Evolutionary conservation across 2,329 filamentous ascomycete genomes (phyloP), one percentile per base, ranked within the genome.

Genomic region (Epicoccum sorghinum): DNA sequence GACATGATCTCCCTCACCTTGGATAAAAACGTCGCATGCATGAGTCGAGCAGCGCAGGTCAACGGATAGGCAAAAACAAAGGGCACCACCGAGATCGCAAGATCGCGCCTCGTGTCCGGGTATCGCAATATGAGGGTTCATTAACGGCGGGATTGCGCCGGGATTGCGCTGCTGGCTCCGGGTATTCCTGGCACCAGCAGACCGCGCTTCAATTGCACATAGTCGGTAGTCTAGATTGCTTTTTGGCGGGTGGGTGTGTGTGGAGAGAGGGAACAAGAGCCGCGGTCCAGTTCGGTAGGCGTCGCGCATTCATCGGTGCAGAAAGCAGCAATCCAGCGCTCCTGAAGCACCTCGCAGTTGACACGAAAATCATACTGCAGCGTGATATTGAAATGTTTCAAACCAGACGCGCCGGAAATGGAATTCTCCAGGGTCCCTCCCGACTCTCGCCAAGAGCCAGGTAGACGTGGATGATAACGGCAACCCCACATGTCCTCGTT

Each of bases 301-400:
- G 27, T 29, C 39, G 35, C 22, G 23, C 12, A 27, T 25, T 25
- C 40, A 18, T 1, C 22, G 30, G 13, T 9, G 14, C n/a, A 13
- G 32, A 12, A n/a, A 5, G 22, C 9, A 25, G 37, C 8, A 23
- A 22, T n/a, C n/a, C 18, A 4, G 27, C 29, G 12, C 37, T 40
- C 18, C 18, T 18, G 18, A 18, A 18, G 18, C 18, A 18, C 18
- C 18, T 18, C 18, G 18, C 18, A 18, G 18, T 18, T 18, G 18
- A 18, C 23, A 25, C 36, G 48, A 40, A 36, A 39, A 35, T 14
- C 41, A 35, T 27, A 22, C 32, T 46, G 41, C 33, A 44, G 22
- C 9, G 36, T 37, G 45, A 55, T 55, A 55, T 54, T n/a, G 45
- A 44, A 43, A 23, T 54, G 51, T 55, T 49, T 55, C 46, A 55